Base-by-base conservation (phyloP, 148 eudicot species). In the Dianthus caryophyllus region DNA sequence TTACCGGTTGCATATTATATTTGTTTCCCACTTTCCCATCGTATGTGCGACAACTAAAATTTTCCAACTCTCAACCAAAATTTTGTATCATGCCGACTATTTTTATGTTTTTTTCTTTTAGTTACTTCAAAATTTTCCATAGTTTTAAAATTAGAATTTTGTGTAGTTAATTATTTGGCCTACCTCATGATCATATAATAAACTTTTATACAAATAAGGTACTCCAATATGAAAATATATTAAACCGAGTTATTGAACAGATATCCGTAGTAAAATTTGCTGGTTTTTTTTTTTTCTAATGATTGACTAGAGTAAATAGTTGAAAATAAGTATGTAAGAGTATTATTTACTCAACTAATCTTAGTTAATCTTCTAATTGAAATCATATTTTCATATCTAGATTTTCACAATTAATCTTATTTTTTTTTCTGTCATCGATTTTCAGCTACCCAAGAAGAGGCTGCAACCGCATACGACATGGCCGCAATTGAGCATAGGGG, bases 391-490 rank as follows among this genome's bases (percentile, higher is more conserved):
- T n/a, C 8, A 7, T 33, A 8, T 33, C 5, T 33, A 33, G 8
- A 2, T 33, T 33, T 41, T 41, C 1, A 41, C 18, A 3, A 26
- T 55, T 55, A 25, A 69, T 22, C 60, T 33, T 41, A 8, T 30
- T 64, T 46, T 71, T 5, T 21, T 61, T 22, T 64, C 51, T 33
- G 6, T 30, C 62, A 41, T 63, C 59, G 39, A 10, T 2, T 52
- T 64, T 72, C 84, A 89, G 96, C 88, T 30, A 89, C 96, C 1
- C 96, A 86, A 73, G 96, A 89, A 81, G 96, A 89, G 71, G 96
- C 96, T 0, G 96, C 91, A 27, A 69, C 85, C 2, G 91, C 96
- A n/a, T 89, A 89, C 64, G 91, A 89, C 70, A 83, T 84, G 67
- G 96, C 96, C 11, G 91, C 96, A 8, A 87, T 89, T 17, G 85